Evolutionary conservation across 192 early-diverging fungal genomes (phyloP), one percentile per base, ranked within the genome.

Genomic region (Entomortierella parvispora): DNA sequence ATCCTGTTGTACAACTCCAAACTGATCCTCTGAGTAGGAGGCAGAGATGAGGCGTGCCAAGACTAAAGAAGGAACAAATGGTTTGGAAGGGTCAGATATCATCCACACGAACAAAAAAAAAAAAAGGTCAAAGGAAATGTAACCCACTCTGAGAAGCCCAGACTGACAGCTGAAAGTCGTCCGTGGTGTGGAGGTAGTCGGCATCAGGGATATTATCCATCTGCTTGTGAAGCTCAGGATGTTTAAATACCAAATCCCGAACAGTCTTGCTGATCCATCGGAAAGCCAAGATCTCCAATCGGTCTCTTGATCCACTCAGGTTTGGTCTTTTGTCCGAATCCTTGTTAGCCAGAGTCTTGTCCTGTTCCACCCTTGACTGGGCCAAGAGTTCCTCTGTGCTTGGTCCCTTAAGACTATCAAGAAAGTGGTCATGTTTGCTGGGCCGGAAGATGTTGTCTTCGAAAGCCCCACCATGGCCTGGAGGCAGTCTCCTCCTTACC

Each of bases 1-100:
- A 44, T 82, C 80, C 49, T 55, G 68, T 31, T 82, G 80, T 3
- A 82, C 80, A 8, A 82, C 48, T 26, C 80, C 80, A 62, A 59
- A 66, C 25, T 62, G 55, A 52, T 82, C 80, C 37, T 78, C 74
- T 2, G 49, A n/a, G 37, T 71, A 78, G 0, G 80, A 82, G 4
- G 61, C 68, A 7, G 50, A 37, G 2, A 77, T 60, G 18, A 77
- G 45, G 3, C 65, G 65, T 29, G 74, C 65, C 46, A 77, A 15
- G 37, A 64, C 71, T 75, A 66, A n/a, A n/a, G n/a, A n/a, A n/a
- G n/a, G n/a, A n/a, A n/a, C n/a, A n/a, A n/a, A n/a, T n/a, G n/a
- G n/a, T n/a, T n/a, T n/a, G n/a, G n/a, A n/a, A n/a, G n/a, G n/a
- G n/a, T n/a, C n/a, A n/a, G n/a, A n/a, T n/a, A n/a, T n/a, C n/a